Base-by-base conservation (phyloP, 75 land plant species). In the Pinus tabuliformis region DNA sequence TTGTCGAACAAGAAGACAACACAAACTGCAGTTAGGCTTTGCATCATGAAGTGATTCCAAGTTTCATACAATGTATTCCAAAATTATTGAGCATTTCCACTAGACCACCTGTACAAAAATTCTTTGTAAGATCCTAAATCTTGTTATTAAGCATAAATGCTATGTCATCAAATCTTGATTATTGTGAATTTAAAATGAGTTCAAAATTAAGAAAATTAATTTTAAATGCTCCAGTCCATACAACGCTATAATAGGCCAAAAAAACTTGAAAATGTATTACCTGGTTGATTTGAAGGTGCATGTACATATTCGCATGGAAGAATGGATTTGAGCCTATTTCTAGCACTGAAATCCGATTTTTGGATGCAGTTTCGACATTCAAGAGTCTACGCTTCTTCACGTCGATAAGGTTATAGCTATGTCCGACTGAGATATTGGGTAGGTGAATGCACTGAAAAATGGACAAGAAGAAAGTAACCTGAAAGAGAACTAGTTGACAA, bases 241-340 rank as follows among this genome's bases (percentile, higher is more conserved):
- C 36, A 28, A 52, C 28, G 61, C 63, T 74, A 74, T 59, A 60
- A 20, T 5, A 26, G 18, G 37, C 28, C 49, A 66, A 30, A 68
- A 20, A 37, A 73, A 22, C 24, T 73, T 17, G 57, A 73, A 77
- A 73, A 42, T 21, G 76, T 21, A 60, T 58, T 86, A 91, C 98
- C 94, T 95, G 98, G 36, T 76, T 39, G 2, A 95, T 88, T 21
- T 88, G 73, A 65, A 95, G 93, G 76, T 93, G 93, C 70, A 89
- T 71, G 79, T 95, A 95, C 98, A 95, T 96, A 65, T 96, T 96
- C 30, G 99, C 99, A 91, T 96, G 99, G 78, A 96, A 96, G 84
- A 91, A 90, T 49, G 97, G 97, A 49, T 58, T 62, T 66, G 74
- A 65, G 3, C 88, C 89, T 56, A 93, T 74, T 65, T 93, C 91